Conservation (phyloP, 441 rosid genomes). For the Raphanus hybrid region DNA sequence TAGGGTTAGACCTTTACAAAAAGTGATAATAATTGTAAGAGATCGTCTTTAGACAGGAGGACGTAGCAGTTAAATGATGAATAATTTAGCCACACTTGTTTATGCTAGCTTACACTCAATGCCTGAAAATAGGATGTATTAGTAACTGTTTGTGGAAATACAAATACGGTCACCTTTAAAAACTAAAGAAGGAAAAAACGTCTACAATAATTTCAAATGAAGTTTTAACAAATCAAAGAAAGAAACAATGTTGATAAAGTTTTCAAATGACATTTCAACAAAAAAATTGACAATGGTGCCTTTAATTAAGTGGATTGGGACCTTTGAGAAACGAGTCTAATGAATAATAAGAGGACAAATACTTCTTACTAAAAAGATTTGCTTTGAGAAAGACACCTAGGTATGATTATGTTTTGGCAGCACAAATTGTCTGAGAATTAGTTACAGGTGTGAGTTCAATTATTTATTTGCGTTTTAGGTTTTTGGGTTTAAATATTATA, state of each 20-base stretch:
- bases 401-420: conserved; percentile 35
- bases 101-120: no score
- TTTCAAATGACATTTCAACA: conserved; percentile 25
- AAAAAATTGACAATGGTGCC: not conserved
- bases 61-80: no score
- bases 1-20: no score
- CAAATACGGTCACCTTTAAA: not conserved
- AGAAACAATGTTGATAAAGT: conserved; percentile 3
- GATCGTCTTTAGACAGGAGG: no score
- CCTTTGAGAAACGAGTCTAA: conserved; percentile 8
- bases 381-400: conserved; percentile 24
- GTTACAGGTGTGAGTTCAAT: not conserved
- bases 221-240: conserved; percentile 6
- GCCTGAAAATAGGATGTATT: no score
- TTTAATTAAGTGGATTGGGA: not conserved
- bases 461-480: no score
- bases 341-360: not conserved
- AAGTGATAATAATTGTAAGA: no score
- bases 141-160: no score
- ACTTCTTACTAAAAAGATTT: not conserved
- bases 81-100: no score
- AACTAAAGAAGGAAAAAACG: conserved; percentile 8
- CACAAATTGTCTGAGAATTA: conserved; percentile 25
- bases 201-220: not conserved
- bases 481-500: no score